Conservation (phyloP, 2,329 filamentous ascomycete species). For the Fusarium mangiferae region DNA sequence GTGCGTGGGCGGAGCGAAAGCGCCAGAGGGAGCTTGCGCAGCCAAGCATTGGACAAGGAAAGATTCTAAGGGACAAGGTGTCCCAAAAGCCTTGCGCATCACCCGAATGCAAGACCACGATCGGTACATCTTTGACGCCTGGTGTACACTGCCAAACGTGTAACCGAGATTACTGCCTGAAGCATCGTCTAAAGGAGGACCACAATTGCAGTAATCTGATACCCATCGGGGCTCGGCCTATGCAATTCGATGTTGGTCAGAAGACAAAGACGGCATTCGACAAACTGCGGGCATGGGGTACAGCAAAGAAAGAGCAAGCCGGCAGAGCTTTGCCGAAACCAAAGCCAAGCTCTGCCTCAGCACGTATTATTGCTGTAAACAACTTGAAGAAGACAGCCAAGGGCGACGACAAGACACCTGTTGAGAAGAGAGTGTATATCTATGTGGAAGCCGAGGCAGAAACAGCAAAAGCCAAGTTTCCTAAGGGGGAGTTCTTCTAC, state of each 20-base stretch:
- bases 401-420: slow-evolving; percentile 83
- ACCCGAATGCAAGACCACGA: slow-evolving; percentile 73
- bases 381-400: slow-evolving; percentile 88
- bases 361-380: slow-evolving; percentile 75
- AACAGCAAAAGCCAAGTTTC: slow-evolving; percentile 84
- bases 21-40: slow-evolving; percentile 64
- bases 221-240: slow-evolving; percentile 62
- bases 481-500: slow-evolving; percentile 84
- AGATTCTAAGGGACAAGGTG: slow-evolving; percentile 63
- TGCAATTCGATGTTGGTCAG: slow-evolving; percentile 62
- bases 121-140: slow-evolving; percentile 74
- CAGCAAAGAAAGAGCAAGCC: slow-evolving; percentile 75
- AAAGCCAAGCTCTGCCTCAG: slow-evolving; percentile 70
- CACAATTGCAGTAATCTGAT: slow-evolving; percentile 84
- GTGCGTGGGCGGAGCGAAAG: slow-evolving; percentile 70
- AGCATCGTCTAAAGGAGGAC: slow-evolving; percentile 80
- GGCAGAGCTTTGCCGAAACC: slow-evolving; percentile 68
- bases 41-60: slow-evolving; percentile 65
- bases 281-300: slow-evolving; percentile 82
- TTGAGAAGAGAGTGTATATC: slow-evolving; percentile 89
- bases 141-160: slow-evolving; percentile 78
- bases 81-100: slow-evolving; percentile 75
- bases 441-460: slow-evolving; percentile 91
- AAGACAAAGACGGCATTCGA: slow-evolving; percentile 80
- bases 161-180: slow-evolving; percentile 79